Base-by-base conservation (phyloP, 2,329 filamentous ascomycete species). In the Botrytis fragariae region DNA sequence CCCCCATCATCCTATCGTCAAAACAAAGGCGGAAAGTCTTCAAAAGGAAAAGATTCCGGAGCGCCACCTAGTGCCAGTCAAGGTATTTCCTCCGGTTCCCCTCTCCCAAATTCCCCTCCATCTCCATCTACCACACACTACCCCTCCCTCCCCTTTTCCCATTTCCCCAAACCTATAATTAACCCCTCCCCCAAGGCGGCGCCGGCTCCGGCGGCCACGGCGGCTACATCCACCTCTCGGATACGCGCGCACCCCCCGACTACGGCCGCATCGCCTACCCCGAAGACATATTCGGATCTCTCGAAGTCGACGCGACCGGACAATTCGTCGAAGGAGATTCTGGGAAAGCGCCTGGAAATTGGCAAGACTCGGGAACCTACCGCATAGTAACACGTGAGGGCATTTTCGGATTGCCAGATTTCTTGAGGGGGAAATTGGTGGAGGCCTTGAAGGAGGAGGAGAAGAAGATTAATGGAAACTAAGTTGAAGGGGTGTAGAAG, bases 211-310 rank as follows among this genome's bases (percentile, higher is more conserved):
- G 83, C 2, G 89, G 89, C 2, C 83, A 86, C 35, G 88, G 90
- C 35, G 89, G 90, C 1, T 88, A 88, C 82, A 85, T 92, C 29
- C 90, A 92, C 81, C 83, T 92, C 8, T 90, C 88, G 72, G 90
- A 92, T 79, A 78, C 83, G 71, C 83, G 90, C 71, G 91, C 90
- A 69, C 89, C 89, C 3, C 90, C 89, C 0, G 90, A 91, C 77
- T 92, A 86, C 84, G 90, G 90, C 25, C 82, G 90, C 70, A 92
- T 92, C 79, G 89, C 90, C 3, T 91, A 88, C 85, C 90, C 90
- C 1, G 90, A 92, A 78, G 90, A 92, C 78, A 92, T 92, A 54
- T 83, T 92, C 71, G 90, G 90, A 54, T 92, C 90, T 75, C 85
- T 92, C 59, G 87, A 91, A 79, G 90, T 92, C 8, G 85, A 91